phyloP scores from a whole-genome alignment of 176 grass and related monocot genomes.

The Calamus simplicifolius region DNA sequence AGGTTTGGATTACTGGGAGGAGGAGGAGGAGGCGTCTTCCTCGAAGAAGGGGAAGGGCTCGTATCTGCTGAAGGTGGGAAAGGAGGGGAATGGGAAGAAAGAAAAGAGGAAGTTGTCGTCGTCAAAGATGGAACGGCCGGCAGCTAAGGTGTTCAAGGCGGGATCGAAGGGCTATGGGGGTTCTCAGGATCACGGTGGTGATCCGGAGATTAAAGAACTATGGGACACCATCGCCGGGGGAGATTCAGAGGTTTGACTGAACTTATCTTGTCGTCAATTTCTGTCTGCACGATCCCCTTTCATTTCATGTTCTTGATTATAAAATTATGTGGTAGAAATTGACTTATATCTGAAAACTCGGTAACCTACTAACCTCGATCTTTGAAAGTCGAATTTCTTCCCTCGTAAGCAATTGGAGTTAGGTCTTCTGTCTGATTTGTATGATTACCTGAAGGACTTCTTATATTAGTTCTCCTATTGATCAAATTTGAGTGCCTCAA shows the following conservation, averaged over 20 bases:
- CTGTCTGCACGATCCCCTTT: neutral
- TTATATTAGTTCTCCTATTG: no score
- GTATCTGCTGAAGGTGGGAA: slow-evolving; percentile 26
- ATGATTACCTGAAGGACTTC: no score
- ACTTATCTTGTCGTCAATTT: neutral
- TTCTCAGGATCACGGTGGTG: slow-evolving; percentile 21
- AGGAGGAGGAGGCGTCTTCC: neutral
- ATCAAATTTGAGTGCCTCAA: no score
- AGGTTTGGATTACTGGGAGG: slow-evolving; percentile 48
- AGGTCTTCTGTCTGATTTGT: no score
- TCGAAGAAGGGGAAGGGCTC: slow-evolving; percentile 44
- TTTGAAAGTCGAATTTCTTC: no score
- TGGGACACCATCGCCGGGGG: slow-evolving; percentile 78
- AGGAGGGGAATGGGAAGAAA: slow-evolving; percentile 38
- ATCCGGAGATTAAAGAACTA: slow-evolving; percentile 67
- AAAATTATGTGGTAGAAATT: neutral
- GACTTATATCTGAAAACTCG: no score
- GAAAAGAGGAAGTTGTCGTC: slow-evolving; percentile 21
- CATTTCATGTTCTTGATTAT: neutral
- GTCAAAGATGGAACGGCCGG: neutral
- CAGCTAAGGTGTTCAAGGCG: slow-evolving; percentile 18
- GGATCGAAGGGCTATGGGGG: slow-evolving; percentile 20
- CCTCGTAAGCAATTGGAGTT: no score
- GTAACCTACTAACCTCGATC: no score
- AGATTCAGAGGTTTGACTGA: slow-evolving; percentile 43